Conservation (phyloP, 768 basidiomycete species). For the Amanita brunnescens region DNA sequence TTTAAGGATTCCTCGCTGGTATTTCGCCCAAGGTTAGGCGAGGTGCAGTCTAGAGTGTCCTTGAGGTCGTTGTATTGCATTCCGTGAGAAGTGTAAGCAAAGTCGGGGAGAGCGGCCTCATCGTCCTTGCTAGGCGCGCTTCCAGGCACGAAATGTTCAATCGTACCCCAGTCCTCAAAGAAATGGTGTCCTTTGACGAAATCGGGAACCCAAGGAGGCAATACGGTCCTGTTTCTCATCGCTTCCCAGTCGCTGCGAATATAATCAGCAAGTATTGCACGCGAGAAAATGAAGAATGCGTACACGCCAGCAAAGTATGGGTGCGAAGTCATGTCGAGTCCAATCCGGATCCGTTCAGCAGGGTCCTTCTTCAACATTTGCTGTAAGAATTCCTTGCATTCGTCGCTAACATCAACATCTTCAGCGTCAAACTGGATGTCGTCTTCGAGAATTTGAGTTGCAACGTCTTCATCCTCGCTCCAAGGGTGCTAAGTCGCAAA, state of each 20-base stretch:
- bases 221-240: conserved; percentile 15
- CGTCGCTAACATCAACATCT: conserved; percentile 19
- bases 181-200: conserved; percentile 14
- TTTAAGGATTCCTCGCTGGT: background rate
- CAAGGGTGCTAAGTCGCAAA: conserved; percentile 6
- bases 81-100: conserved; percentile 12
- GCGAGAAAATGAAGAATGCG: conserved; percentile 7
- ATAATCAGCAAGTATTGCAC: background rate
- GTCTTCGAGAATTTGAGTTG: conserved; percentile 12
- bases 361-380: conserved; percentile 23
- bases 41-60: background rate
- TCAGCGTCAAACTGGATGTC: conserved; percentile 13
- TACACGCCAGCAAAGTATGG: conserved; percentile 24
- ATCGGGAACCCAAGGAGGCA: conserved; percentile 20
- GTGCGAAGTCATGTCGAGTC: conserved; percentile 20
- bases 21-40: background rate
- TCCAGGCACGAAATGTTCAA: conserved; percentile 9
- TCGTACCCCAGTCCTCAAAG: conserved; percentile 5
- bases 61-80: background rate
- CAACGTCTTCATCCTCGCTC: conserved; percentile 12
- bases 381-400: conserved; percentile 19
- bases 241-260: conserved; percentile 19
- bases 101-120: conserved; percentile 15
- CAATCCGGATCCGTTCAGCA: conserved; percentile 17
- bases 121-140: conserved; percentile 9